These are phyloP conservation scores for Mucor saturninus DNA, from an alignment of 371 early-diverging fungal genomes.

Conservation along the genomic window DNA sequence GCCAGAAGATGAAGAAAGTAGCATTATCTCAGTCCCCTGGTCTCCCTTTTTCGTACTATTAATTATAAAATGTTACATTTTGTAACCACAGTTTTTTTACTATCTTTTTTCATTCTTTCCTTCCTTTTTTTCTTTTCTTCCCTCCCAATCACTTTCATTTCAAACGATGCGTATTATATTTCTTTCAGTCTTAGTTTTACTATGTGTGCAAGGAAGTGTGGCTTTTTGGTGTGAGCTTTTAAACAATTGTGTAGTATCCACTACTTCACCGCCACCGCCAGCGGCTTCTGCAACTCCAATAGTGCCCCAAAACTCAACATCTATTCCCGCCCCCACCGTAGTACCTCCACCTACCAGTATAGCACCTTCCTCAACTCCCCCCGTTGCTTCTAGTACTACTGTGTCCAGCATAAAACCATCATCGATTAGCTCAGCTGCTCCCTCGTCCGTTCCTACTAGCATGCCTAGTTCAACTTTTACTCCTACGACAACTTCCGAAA, in stretches of 20 bases:
- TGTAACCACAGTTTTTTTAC: background rate
- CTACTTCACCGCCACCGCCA: background rate
- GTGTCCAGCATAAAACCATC: background rate
- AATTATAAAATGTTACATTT: constrained; percentile 1
- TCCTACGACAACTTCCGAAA: background rate
- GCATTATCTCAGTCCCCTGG: background rate
- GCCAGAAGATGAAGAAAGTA: background rate
- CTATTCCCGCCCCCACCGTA: background rate
- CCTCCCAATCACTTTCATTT: background rate
- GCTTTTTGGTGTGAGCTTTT: background rate
- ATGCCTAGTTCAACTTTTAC: background rate
- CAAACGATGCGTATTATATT: background rate
- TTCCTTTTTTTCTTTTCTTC: background rate
- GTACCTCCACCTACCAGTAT: background rate
- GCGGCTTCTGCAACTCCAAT: background rate
- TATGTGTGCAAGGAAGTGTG: background rate
- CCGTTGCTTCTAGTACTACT: background rate
- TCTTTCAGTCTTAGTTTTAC: background rate
- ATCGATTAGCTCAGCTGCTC: background rate
- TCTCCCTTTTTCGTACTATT: background rate
- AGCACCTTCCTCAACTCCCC: background rate
- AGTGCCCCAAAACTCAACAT: background rate
- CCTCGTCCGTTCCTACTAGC: background rate
- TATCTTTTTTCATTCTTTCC: background rate
- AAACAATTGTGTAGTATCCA: background rate